Evolutionary conservation across 768 basidiomycete genomes (phyloP).

Genomic region (Suillus plorans): DNA sequence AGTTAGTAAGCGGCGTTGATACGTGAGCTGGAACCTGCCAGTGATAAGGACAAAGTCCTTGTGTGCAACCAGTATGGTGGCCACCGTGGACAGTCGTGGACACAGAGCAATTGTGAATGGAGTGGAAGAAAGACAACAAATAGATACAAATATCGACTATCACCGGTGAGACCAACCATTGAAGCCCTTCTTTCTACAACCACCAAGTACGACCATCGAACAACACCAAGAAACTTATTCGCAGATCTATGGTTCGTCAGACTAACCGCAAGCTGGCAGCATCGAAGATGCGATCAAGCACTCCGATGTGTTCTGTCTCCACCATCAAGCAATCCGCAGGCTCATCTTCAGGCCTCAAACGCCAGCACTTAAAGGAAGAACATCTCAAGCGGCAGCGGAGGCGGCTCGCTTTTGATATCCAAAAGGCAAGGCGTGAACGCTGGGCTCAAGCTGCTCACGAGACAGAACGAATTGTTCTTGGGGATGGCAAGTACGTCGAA

Average conservation of each 20-base stretch:
- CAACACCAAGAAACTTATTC: constrained; percentile 4
- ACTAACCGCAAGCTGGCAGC: constrained; percentile 20
- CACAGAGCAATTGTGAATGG: too few species aligned
- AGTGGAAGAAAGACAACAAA: background rate
- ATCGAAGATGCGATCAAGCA: constrained; percentile 29
- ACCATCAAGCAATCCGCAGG: constrained; percentile 24
- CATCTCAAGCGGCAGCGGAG: constrained; percentile 21
- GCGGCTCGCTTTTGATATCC: constrained; percentile 20
- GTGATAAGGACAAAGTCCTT: background rate
- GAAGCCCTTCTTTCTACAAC: background rate
- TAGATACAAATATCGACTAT: constrained; percentile 6
- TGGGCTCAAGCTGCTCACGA: constrained; percentile 37
- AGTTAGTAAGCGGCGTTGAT: background rate
- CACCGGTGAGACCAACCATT: background rate
- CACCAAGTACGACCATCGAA: constrained; percentile 7
- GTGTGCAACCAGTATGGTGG: background rate
- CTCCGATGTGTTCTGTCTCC: constrained; percentile 21
- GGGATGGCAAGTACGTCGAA: constrained; percentile 41
- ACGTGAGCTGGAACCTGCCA: background rate
- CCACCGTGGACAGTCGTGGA: background rate
- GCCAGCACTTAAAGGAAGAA: constrained; percentile 21
- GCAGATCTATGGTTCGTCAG: constrained; percentile 20
- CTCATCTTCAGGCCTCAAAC: constrained; percentile 15
- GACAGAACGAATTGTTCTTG: constrained; percentile 38
- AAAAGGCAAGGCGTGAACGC: constrained; percentile 24